Base-by-base conservation (phyloP, 2,329 filamentous ascomycete genomes). In the Fusarium mundagurra region DNA sequence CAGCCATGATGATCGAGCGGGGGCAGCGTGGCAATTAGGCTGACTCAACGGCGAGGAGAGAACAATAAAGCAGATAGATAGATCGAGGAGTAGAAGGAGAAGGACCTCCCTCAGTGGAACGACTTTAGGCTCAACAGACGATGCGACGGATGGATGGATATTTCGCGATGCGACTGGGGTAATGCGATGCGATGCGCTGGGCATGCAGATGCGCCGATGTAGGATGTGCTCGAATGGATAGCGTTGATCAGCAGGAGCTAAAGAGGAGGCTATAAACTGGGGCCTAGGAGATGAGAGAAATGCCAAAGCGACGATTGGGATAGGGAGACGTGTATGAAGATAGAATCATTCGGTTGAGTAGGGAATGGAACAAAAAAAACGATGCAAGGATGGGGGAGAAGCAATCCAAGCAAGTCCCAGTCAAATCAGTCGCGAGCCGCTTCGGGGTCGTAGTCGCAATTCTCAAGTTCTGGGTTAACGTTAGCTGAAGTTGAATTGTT, bases 1-100 rank as follows among this genome's bases (percentile, higher is more conserved):
- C 79, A 67, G 80, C 80, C 84, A 85, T 86, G 78, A 73, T 78
- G 69, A 61, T 70, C 57, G 68, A 75, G 72, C 65, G 69, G 72
- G 72, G 72, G 69, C 61, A 72, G 72, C 66, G 69, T 67, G 69
- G 67, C 68, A 69, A 76, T 57, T 61, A 60, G 61, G 67, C 53
- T 45, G 61, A 38, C 48, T 68, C 45, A 53, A 39, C 33, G 44
- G 34, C 24, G 39, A 60, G 44, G 34, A 38, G 50, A 60, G 48
- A 55, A 67, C 51, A 39, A 33, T 24, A 29, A 38, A 59, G 44
- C 24, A 38, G 60, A n/a, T 38, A 27, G 20, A 36, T 36, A 45
- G 24, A 34, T 38, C 31, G n/a, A 43, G 39, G 48, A 66, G 39
- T 31, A 45, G 36, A 64, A 38, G 20, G 14, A 47, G 47, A 38